Evolutionary conservation across 257 asterid species (phyloP).

Genomic region (Verbascum thapsus): DNA sequence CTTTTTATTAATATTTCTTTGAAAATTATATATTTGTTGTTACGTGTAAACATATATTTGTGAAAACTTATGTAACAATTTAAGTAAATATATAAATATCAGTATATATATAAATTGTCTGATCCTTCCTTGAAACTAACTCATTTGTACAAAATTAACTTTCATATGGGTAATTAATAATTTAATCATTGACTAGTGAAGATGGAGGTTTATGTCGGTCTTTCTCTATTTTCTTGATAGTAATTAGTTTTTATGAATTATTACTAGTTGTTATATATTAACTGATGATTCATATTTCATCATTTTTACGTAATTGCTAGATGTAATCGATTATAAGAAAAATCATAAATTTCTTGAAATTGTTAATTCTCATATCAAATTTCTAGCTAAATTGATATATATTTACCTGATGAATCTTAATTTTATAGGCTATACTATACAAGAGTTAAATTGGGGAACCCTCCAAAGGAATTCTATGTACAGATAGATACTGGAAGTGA

Average conservation of each 20-base stretch:
- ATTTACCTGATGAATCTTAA: slow-evolving; percentile 27
- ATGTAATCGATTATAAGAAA: neutral
- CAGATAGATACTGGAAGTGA: slow-evolving; percentile 99
- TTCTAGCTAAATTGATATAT: neutral
- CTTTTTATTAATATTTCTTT: neutral
- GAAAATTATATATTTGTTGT: too few species aligned
- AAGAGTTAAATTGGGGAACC: slow-evolving; percentile 80
- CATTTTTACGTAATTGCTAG: too few species aligned
- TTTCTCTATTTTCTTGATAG: too few species aligned
- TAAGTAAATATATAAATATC: neutral
- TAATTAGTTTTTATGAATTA: too few species aligned
- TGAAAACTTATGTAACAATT: neutral
- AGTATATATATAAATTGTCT: too few species aligned
- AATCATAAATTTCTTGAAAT: slow-evolving; percentile 3
- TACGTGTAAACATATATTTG: neutral
- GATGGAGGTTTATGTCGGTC: too few species aligned
- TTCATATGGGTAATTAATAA: too few species aligned
- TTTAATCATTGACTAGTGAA: too few species aligned
- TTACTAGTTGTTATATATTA: too few species aligned
- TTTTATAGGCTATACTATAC: slow-evolving; percentile 80
- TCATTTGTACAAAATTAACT: too few species aligned
- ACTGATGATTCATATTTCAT: too few species aligned
- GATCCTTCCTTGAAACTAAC: too few species aligned
- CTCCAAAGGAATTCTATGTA: slow-evolving; percentile 88
- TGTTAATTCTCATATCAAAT: slow-evolving; percentile 10